These are phyloP conservation scores for Mrakia gelida DNA, from an alignment of 768 basidiomycete species.

Conservation along the genomic window DNA sequence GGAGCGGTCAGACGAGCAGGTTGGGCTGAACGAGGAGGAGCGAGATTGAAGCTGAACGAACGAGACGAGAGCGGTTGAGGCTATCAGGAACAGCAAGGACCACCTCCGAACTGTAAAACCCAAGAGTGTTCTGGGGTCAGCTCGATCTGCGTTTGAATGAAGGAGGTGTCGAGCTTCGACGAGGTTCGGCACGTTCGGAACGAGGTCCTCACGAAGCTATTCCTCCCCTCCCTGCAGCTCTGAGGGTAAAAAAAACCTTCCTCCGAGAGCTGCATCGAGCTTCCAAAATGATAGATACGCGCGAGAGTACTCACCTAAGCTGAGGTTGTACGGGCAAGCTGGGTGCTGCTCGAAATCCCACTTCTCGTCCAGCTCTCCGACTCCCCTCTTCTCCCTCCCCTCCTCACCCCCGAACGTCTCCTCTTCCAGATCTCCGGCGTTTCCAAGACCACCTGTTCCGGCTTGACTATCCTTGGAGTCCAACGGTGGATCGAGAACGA, in stretches of 20 bases:
- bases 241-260: neutral
- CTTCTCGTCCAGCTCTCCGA: neutral
- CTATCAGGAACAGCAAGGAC: neutral
- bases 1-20: neutral
- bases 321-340: neutral
- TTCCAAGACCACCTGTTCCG: neutral
- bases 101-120: neutral
- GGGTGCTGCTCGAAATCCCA: neutral
- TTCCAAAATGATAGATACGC: too few species aligned
- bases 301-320: neutral
- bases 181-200: neutral
- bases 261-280: too few species aligned
- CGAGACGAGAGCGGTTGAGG: neutral
- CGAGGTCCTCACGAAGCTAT: neutral
- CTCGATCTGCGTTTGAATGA: neutral
- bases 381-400: slow-evolving; percentile 1
- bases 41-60: too few species aligned
- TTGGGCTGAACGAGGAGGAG: too few species aligned
- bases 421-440: neutral
- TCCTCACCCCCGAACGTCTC: neutral
- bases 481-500: neutral
- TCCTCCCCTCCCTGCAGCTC: neutral
- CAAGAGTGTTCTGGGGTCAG: neutral
- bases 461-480: neutral
- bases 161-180: neutral